These are phyloP conservation scores for Neurospora sp. DNA, from an alignment of 495 filamentous ascomycete species.

Conservation along the genomic window DNA sequence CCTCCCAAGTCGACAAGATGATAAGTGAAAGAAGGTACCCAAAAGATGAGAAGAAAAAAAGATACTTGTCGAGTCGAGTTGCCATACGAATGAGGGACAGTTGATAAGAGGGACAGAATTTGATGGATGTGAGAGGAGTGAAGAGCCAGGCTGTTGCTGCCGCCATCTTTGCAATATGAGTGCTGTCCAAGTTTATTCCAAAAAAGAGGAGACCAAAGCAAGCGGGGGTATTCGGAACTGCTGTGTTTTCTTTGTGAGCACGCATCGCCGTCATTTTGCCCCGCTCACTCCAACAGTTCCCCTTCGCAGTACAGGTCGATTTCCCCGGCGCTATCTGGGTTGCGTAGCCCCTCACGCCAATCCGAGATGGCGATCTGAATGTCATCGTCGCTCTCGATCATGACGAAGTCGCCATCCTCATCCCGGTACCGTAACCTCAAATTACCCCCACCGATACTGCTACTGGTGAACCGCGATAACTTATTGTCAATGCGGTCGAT, in stretches of 20 bases:
- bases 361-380: conserved; percentile 89
- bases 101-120: neutral
- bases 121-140: neutral
- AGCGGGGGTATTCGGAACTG: neutral
- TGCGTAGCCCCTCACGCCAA: conserved; percentile 68
- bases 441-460: conserved; percentile 65
- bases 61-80: neutral
- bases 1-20: neutral
- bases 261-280: neutral
- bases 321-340: conserved; percentile 60
- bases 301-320: conserved; percentile 64
- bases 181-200: neutral
- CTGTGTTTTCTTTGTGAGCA: neutral
- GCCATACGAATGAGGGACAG: neutral
- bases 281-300: conserved; percentile 12
- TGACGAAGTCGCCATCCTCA: conserved; percentile 86
- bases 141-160: neutral
- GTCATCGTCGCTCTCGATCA: conserved; percentile 88
- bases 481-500: conserved; percentile 97
- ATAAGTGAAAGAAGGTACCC: neutral
- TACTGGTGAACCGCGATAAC: conserved; percentile 68
- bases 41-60: neutral
- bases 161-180: neutral
- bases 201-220: neutral
- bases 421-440: conserved; percentile 82